These are phyloP conservation scores for Panaeolus cyanescens DNA, from an alignment of 768 basidiomycete species.

Conservation along the genomic window DNA sequence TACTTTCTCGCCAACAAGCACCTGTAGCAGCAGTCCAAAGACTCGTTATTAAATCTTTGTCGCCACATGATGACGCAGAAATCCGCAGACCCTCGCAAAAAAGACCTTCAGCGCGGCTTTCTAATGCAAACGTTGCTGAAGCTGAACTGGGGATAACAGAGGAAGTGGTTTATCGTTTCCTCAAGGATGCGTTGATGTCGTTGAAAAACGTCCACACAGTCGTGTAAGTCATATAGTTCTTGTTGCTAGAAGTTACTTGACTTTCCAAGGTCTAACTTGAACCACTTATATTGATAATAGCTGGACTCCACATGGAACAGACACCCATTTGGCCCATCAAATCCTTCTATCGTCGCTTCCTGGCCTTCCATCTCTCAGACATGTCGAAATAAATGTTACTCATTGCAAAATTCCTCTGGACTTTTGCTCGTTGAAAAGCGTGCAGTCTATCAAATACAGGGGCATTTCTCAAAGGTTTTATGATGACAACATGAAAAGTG, in stretches of 20 bases:
- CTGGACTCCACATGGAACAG: neutral
- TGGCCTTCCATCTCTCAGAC: neutral
- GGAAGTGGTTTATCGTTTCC: neutral
- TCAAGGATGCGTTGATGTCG: neutral
- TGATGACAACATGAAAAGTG: neutral
- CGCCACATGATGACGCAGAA: neutral
- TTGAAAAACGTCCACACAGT: neutral
- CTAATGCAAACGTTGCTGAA: neutral
- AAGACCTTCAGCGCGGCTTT: neutral
- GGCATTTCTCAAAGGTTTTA: neutral
- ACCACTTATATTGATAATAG: neutral
- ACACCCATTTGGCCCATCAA: neutral
- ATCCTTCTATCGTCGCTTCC: neutral
- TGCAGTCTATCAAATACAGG: neutral
- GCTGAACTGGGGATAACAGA: neutral
- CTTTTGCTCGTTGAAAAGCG: neutral
- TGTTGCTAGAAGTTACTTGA: too few relatives aligned
- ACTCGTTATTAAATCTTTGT: neutral
- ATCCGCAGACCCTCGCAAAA: neutral
- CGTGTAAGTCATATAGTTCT: neutral
- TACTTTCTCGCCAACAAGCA: neutral
- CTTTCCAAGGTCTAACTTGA: too few relatives aligned
- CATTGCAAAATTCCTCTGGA: neutral
- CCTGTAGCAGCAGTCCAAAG: neutral
- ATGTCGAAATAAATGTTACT: neutral